A percentile compares a stretch with the other conserved stretches of the same genome.
Conservation (phyloP, 257 asterid species). For the Fraxinus americana region DNA sequence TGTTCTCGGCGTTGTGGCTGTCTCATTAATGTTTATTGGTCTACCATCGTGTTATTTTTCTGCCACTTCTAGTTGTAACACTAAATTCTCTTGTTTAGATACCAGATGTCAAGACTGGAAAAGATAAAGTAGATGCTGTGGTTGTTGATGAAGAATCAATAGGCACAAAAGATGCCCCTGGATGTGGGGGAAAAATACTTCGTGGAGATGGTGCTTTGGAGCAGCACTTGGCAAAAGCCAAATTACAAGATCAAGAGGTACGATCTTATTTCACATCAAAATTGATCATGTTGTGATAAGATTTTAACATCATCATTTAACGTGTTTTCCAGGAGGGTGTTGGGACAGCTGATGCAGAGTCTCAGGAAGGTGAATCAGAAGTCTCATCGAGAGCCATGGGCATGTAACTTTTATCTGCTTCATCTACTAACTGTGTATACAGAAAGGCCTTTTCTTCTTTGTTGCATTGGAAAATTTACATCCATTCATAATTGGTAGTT, state of each 20-base stretch:
- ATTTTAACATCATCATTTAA: conserved; percentile 20
- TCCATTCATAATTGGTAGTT: conserved; percentile 22
- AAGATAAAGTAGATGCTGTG: conserved; percentile 70
- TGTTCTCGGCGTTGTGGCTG: neutral
- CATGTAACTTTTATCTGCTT: conserved; percentile 41
- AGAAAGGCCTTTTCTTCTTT: neutral
- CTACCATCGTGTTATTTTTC: neutral
- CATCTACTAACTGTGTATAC: conserved; percentile 26
- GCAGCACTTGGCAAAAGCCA: conserved; percentile 50
- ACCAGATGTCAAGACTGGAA: conserved; percentile 70
- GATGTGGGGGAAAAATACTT: conserved; percentile 82
- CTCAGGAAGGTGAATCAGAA: conserved; percentile 58
- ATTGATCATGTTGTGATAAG: conserved; percentile 13
- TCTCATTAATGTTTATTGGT: conserved; percentile 6
- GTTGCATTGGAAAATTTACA: conserved; percentile 20
- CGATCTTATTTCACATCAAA: conserved; percentile 13
- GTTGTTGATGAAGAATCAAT: conserved; percentile 84
- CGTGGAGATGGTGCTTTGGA: conserved; percentile 73
- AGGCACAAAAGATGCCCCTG: conserved; percentile 52
- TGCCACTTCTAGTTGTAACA: conserved; percentile 7
- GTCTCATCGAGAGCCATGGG: conserved; percentile 74
- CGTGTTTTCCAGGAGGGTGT: conserved; percentile 47
- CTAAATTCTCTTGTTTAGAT: conserved; percentile 42
- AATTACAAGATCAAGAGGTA: conserved; percentile 46
- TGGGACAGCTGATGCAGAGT: conserved; percentile 35